Evolutionary conservation across 345 rosid genomes (phyloP), one percentile per base, ranked within the genome.

Genomic region (Citrus australasica): DNA sequence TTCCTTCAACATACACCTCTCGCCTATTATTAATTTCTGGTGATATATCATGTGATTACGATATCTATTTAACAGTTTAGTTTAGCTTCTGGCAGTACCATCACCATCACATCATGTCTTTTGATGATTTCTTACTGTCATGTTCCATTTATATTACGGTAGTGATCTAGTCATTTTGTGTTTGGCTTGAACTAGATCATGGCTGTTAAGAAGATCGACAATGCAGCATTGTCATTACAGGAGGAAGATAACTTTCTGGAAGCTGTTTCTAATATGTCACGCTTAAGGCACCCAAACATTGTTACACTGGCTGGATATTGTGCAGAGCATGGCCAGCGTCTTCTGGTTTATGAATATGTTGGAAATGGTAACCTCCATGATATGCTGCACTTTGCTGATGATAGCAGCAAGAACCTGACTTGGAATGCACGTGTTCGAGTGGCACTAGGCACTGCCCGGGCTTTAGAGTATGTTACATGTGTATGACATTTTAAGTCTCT

Each of bases 351-450:
- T 71, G 98, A 97, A 72, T 86, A 85, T 77, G 83, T 94, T 0
- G 93, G 83, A 70, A 93, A 88, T 21, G 93, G 97, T n/a, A 93
- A 84, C 82, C 84, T 94, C 75, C 98, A 97, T 66, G 99, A 97
- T 73, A 89, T 87, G 85, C 86, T 97, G 69, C 98, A 97, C 78
- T 89, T 89, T 84, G 81, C 85, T 63, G 98, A 94, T 72, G 98
- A 94, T 67, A 82, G 90, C 69, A 79, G 96, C 86, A 88, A 87
- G 81, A 78, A 73, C 2, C 82, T 97, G 59, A 86, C 90, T 67
- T 97, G 99, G 99, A 97, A 97, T 84, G 97, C 92, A 11, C 98
- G 99, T 69, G 99, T 94, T 79, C 86, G 98, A 80, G 96, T 94
- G n/a, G 98, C 98, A 19, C 95, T 97, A 69, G 98, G 98, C 68